Conservation (phyloP, 2,329 filamentous ascomycete species). For the Parascedosporium putredinis region DNA sequence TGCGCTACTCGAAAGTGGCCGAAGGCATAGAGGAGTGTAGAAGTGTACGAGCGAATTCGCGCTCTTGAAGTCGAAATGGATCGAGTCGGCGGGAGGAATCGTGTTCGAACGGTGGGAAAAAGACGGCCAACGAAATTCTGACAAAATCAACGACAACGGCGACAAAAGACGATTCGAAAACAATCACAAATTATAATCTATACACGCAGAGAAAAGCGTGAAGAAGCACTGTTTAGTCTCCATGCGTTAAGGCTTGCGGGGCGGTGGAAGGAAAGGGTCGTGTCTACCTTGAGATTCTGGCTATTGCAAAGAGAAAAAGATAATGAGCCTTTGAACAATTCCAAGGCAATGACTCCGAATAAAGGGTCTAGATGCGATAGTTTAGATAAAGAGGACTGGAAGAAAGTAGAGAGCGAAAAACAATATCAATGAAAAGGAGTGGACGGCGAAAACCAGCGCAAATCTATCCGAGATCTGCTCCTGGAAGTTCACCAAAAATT, state of each 20-base stretch:
- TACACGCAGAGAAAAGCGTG: too few relatives aligned
- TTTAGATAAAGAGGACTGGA: neutral
- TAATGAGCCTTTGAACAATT: neutral
- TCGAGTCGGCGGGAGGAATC: too few relatives aligned
- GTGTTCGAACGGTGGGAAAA: neutral
- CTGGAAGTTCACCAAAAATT: constrained; percentile 27
- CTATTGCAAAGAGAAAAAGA: neutral
- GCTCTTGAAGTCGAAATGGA: too few relatives aligned
- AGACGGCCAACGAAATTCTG: neutral
- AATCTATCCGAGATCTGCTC: constrained; percentile 30
- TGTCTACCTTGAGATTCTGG: neutral
- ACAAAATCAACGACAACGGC: neutral
- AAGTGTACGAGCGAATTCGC: neutral
- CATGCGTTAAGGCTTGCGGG: too few relatives aligned
- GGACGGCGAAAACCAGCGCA: constrained; percentile 33
- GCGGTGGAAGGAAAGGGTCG: too few relatives aligned
- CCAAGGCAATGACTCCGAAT: neutral
- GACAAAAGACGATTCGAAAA: neutral
- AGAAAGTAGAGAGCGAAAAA: constrained; percentile 8
- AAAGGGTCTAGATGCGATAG: neutral
- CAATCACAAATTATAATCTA: neutral
- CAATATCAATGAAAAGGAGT: constrained; percentile 17
- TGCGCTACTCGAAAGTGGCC: constrained; percentile 23
- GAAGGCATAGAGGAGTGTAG: constrained; percentile 25
- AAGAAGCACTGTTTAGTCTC: too few relatives aligned